Percentiles rank a stretch among this genome's conserved stretches.
These are phyloP conservation scores for Microbotryum scabiosae DNA, from an alignment of 1,284 basidiomycete species.

Conservation along the genomic window DNA sequence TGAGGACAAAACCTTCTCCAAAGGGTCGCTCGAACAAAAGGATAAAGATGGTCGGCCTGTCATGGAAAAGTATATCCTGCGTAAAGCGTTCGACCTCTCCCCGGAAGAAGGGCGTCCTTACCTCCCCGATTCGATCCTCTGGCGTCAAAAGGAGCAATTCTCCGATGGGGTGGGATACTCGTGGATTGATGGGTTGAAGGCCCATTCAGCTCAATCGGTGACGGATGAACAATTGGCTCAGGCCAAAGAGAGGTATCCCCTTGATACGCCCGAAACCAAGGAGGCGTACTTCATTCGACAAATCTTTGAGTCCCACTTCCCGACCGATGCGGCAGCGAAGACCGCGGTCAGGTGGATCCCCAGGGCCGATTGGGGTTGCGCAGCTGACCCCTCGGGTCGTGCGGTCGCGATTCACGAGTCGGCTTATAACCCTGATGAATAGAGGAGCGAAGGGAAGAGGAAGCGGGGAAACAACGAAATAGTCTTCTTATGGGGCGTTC, in stretches of 20 bases:
- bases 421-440: slow-evolving; percentile 52
- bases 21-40: slow-evolving; percentile 62
- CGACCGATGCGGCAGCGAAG: slow-evolving; percentile 70
- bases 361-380: slow-evolving; percentile 82
- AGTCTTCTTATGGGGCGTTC: background rate
- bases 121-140: slow-evolving; percentile 86
- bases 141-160: slow-evolving; percentile 99
- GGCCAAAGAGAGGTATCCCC: slow-evolving; percentile 65
- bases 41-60: slow-evolving; percentile 78
- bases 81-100: slow-evolving; percentile 86
- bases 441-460: background rate
- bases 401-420: slow-evolving; percentile 93
- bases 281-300: slow-evolving; percentile 95
- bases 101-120: slow-evolving; percentile 86
- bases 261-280: slow-evolving; percentile 87
- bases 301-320: slow-evolving; percentile 73
- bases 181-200: slow-evolving; percentile 99
- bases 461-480: background rate
- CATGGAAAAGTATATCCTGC: slow-evolving; percentile 98
- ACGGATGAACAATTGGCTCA: slow-evolving; percentile 75
- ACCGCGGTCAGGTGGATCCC: slow-evolving; percentile 77
- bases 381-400: slow-evolving; percentile 86
- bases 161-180: slow-evolving; percentile 97
- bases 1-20: slow-evolving; percentile 81
- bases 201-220: slow-evolving; percentile 64